Conservation (phyloP, 192 early-diverging fungal species). For the Jimgerdemannia lactiflua region DNA sequence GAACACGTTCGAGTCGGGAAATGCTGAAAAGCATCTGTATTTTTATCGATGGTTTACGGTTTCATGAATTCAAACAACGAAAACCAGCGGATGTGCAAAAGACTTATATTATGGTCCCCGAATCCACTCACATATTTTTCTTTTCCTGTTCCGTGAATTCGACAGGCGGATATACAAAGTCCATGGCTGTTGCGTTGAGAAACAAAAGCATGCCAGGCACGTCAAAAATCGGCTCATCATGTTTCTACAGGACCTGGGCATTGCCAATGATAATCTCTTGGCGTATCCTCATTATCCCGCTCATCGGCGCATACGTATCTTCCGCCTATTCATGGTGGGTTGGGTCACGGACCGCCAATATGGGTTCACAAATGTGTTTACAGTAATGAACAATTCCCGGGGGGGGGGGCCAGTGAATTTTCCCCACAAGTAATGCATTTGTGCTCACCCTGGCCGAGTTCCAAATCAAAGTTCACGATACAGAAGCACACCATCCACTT, state of each 20-base stretch:
- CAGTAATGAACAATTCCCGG: too few species aligned
- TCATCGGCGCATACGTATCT: too few species aligned
- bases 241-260: too few species aligned
- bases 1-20: conserved; percentile 75
- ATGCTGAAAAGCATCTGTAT: conserved; percentile 64
- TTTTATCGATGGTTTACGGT: neutral
- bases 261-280: too few species aligned
- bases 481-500: conserved; percentile 75
- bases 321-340: too few species aligned
- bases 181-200: conserved; percentile 43
- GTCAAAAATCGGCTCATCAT: too few species aligned
- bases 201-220: neutral
- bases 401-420: neutral
- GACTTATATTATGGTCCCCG: neutral
- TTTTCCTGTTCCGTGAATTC: conserved; percentile 64
- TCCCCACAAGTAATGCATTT: neutral
- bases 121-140: conserved; percentile 57
- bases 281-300: too few species aligned
- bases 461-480: conserved; percentile 80
- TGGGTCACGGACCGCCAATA: too few species aligned
- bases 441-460: conserved; percentile 66
- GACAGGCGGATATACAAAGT: conserved; percentile 68
- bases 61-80: neutral
- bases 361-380: too few species aligned
- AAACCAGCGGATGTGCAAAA: neutral